Conservation (phyloP, 129 eudicot species). For the Ambrosia artemisiifolia region DNA sequence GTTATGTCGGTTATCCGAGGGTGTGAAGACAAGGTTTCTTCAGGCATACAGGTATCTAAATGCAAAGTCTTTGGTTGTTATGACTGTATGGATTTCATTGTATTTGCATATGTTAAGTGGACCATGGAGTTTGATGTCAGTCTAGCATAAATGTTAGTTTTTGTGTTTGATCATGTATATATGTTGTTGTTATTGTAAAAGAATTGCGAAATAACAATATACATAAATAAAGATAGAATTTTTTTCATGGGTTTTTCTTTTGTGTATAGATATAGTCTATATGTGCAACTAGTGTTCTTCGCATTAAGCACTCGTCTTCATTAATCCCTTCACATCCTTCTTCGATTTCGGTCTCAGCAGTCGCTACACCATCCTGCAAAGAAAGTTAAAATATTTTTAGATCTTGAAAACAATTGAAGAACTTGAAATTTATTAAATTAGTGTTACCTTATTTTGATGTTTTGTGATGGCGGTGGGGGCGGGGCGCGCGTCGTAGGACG, state of each 20-base stretch:
- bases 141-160: constrained; percentile 16
- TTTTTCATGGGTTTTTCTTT: constrained; percentile 33
- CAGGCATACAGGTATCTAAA: constrained; percentile 49
- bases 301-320: constrained; percentile 50
- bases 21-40: constrained; percentile 42
- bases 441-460: constrained; percentile 31
- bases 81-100: constrained; percentile 57
- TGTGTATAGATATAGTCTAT: constrained; percentile 59
- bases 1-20: constrained; percentile 34
- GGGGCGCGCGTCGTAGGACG: constrained; percentile 31
- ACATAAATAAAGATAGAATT: constrained; percentile 33
- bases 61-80: constrained; percentile 50
- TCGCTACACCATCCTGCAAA: constrained; percentile 21
- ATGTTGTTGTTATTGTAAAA: neutral
- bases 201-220: constrained; percentile 17
- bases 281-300: constrained; percentile 56
- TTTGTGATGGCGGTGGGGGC: neutral
- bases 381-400: neutral
- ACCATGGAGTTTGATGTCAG: constrained; percentile 63
- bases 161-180: neutral
- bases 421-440: neutral
- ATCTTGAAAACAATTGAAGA: neutral
- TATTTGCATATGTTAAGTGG: constrained; percentile 58
- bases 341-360: constrained; percentile 18
- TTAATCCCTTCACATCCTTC: constrained; percentile 36